phyloP scores from a whole-genome alignment of 768 basidiomycete genomes.

The Tricholoma sp. region DNA sequence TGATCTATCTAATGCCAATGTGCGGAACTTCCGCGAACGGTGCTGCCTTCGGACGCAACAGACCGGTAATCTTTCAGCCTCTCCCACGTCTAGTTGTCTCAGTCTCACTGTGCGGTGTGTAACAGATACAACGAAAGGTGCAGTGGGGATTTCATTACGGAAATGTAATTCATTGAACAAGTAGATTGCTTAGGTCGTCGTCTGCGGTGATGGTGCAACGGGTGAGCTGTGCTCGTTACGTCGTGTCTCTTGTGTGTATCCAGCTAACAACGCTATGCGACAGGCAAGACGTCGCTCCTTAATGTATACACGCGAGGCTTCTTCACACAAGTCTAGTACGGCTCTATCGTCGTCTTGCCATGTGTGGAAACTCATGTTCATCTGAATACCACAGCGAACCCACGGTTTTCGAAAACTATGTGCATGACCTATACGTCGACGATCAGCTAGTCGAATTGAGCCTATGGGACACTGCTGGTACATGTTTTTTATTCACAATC shows the following conservation, averaged over 20 bases:
- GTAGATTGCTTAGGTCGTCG: constrained; percentile 49
- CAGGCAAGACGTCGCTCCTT: constrained; percentile 81
- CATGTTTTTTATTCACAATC: constrained; percentile 18
- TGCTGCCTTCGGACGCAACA: constrained; percentile 50
- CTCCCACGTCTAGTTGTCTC: not conserved
- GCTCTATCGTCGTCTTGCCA: constrained; percentile 4
- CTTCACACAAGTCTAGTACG: constrained; percentile 93
- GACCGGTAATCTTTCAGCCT: constrained; percentile 36
- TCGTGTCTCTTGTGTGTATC: not conserved
- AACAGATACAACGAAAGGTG: constrained; percentile 46
- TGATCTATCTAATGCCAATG: constrained; percentile 36
- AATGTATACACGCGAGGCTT: constrained; percentile 89
- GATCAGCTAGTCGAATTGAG: constrained; percentile 87
- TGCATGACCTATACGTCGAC: constrained; percentile 84
- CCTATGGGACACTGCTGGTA: constrained; percentile 97
- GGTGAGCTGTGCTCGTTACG: constrained; percentile 42
- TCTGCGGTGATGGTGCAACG: constrained; percentile 96
- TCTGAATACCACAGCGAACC: constrained; percentile 55
- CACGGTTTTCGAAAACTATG: constrained; percentile 97
- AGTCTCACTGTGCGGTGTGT: constrained; percentile 2
- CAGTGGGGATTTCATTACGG: not conserved
- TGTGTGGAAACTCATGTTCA: not conserved
- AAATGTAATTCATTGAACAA: constrained; percentile 4
- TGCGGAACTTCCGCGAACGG: constrained; percentile 51
- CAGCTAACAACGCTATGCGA: constrained; percentile 9